Base-by-base conservation (phyloP, 306 rosid genomes). In the Pyrus betulifolia region DNA sequence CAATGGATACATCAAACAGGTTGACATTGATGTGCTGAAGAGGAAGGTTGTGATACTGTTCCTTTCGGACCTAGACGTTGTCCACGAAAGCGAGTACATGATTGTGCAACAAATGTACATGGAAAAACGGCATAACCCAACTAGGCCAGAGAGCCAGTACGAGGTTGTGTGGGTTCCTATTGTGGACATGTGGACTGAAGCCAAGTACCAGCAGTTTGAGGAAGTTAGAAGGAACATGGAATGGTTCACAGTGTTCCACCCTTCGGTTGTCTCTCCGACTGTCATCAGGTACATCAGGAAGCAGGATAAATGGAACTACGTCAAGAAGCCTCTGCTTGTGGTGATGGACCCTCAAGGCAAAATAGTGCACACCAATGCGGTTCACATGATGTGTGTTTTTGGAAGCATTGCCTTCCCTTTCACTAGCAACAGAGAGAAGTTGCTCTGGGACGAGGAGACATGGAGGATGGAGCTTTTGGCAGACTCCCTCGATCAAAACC, bases 321-420 rank as follows among this genome's bases (percentile, higher is more conserved):
- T 19, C 52, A 81, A 84, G 58, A 84, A 85, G 78, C 88, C 91
- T 30, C 70, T 87, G 33, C 82, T 89, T 57, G 89, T 86, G 27
- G 93, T 80, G 77, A 54, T 89, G 77, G 93, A 91, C 81, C 80
- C 82, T 2, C 88, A 78, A 55, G 96, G 96, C 4, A 84, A 75
- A 60, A 81, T 85, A 40, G 82, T 79, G 28, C 85, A 89, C 83
- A 49, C 35, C 51, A 91, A 91, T 72, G 96, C 96, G 44, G 65
- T 91, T 13, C 89, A 89, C 77, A 82, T 89, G 88, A 86, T 91
- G 89, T 91, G 93, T 84, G 86, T 91, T 38, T 91, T 90, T 90
- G 91, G 96, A 87, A 87, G 90, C 78, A 1, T 68, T 51, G 91
- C 93, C 3, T 87, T 79, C 75, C 93, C 93, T 46, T 91, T 91